phyloP scores from a whole-genome alignment of 2,329 filamentous ascomycete species.

The Hymenoscyphus scutula region DNA sequence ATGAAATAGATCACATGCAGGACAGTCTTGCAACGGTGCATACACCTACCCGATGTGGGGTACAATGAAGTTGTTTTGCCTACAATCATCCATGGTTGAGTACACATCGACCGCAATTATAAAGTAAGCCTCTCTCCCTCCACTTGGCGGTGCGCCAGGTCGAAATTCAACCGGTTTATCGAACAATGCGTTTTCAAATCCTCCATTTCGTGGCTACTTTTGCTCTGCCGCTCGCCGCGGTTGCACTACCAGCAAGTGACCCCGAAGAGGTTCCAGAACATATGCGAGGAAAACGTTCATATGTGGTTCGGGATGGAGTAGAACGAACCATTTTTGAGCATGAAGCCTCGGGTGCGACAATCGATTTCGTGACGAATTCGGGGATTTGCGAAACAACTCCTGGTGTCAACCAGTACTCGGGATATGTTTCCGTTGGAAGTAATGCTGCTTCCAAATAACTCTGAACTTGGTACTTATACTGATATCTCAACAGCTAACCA shows the following conservation, averaged over 20 bases:
- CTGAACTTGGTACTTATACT: not conserved
- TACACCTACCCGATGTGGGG: not conserved
- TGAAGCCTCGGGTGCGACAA: constrained; percentile 42
- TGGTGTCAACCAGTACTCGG: constrained; percentile 50
- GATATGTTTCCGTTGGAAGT: constrained; percentile 48
- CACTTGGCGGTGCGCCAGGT: not conserved
- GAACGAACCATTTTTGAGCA: constrained; percentile 49
- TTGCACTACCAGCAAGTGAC: constrained; percentile 20
- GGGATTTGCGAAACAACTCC: constrained; percentile 51
- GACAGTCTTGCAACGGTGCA: not conserved
- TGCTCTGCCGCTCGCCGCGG: constrained; percentile 16
- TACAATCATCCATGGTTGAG: not conserved
- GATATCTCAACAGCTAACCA: constrained; percentile 20
- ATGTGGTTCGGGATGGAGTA: constrained; percentile 38
- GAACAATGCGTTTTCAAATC: constrained; percentile 19
- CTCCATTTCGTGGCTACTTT: constrained; percentile 13
- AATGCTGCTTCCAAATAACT: not conserved
- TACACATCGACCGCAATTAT: not conserved
- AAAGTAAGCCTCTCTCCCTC: not conserved
- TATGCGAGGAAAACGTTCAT: constrained; percentile 34
- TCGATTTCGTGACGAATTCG: constrained; percentile 51
- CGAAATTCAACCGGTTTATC: not conserved
- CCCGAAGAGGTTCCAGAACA: constrained; percentile 8
- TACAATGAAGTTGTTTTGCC: not conserved
- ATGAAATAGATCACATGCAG: not conserved